Evolutionary conservation across 768 basidiomycete species (phyloP), one percentile per base, ranked within the genome.

Genomic region (Tricholomella constricta): DNA sequence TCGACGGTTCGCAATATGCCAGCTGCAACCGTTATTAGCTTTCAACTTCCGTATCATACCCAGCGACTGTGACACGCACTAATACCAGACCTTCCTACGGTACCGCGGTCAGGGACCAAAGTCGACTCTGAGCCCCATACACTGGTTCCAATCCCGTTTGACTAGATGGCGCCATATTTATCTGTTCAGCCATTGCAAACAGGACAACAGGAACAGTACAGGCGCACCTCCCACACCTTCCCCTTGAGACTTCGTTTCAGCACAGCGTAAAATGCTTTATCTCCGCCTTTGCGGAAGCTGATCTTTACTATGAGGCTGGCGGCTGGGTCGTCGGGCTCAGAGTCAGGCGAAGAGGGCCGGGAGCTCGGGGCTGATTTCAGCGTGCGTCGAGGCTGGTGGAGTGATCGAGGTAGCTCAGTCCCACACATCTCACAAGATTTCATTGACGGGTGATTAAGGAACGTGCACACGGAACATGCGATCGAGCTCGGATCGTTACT

Each of bases 281-380:
- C 94, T 0, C 95, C 95, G 3, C 95, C 94, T 65, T 85, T 91
- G 37, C 96, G 79, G 68, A 99, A 98, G 69, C 91, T 94, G 50
- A 99, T 66, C 59, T 90, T 88, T 43, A 97, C 81, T 52, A 86
- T 74, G 26, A 75, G 69, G 3, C 61, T 63, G n/a, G 73, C 65
- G 6, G 62, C 61, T 9, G 71, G 65, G 20, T 70, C 68, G 34
- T 71, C 68, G 35, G 75, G 71, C 17, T 72, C 70, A 32, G 68
- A 64, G 35, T 72, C 74, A 1, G 79, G 79, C 0, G 89, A 85
- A 7, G 74, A 66, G 2, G 88, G 81, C 22, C 88, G 79, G 10
- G 89, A 86, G 0, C 83, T 72, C 0, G 88, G 86, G 3, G 81
- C 86, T 5, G 86, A 89, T 58, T 80, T 82, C 59, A 78, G 74